Evolutionary conservation across 129 eudicot genomes (phyloP).

Genomic region (Pulicaria dysenterica): DNA sequence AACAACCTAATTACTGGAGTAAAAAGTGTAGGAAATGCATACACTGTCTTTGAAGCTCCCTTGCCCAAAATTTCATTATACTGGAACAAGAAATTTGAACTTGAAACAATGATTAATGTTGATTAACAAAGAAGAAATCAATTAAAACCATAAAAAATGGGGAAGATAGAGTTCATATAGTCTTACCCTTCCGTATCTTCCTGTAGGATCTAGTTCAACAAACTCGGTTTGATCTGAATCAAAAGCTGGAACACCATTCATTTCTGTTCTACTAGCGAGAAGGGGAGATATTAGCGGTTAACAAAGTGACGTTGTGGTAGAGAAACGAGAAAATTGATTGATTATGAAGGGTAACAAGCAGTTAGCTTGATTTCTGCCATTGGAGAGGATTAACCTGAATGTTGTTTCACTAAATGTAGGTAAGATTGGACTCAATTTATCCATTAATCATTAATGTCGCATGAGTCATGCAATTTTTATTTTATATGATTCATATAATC

Average conservation of each 20-base stretch:
- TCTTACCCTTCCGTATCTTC: conserved; percentile 92
- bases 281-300: too few species aligned
- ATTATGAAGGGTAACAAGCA: too few species aligned
- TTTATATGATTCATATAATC: too few species aligned
- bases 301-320: too few species aligned
- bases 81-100: conserved; percentile 45
- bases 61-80: conserved; percentile 88
- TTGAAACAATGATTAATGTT: not conserved
- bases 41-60: conserved; percentile 96
- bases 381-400: too few species aligned
- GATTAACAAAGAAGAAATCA: not conserved
- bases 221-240: conserved; percentile 61
- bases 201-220: conserved; percentile 93
- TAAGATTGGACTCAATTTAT: too few species aligned
- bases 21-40: conserved; percentile 30
- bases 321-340: too few species aligned
- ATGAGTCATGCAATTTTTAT: too few species aligned
- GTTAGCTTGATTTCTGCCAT: too few species aligned
- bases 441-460: too few species aligned
- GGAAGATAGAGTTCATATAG: not conserved
- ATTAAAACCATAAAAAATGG: not conserved
- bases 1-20: not conserved
- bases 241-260: conserved; percentile 27
- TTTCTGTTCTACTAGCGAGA: not conserved
- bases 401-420: too few species aligned